Evolutionary conservation across 371 early-diverging fungal genomes (phyloP).

Genomic region (Actinomortierella ambigua): DNA sequence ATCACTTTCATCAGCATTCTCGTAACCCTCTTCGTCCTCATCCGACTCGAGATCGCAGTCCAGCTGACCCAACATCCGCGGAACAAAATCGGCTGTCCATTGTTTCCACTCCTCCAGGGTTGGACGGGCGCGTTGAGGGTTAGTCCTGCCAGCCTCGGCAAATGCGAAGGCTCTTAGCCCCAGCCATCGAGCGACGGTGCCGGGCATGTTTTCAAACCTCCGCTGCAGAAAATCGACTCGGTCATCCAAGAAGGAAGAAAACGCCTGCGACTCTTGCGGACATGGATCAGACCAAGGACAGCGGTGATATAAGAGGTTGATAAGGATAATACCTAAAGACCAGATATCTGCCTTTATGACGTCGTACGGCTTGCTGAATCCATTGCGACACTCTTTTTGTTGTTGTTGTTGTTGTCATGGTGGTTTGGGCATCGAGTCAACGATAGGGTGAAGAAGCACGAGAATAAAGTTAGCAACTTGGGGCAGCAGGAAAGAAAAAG

Average conservation of each 20-base stretch:
- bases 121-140: conserved; percentile 20
- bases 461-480: too few relatives aligned
- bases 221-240: conserved; percentile 56
- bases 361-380: conserved; percentile 53
- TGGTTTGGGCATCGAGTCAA: too few relatives aligned
- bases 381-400: conserved; percentile 68
- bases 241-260: conserved; percentile 59
- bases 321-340: conserved; percentile 68
- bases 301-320: conserved; percentile 66
- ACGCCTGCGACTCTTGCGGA: conserved; percentile 55
- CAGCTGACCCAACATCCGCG: conserved; percentile 37
- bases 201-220: conserved; percentile 54
- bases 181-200: conserved; percentile 60
- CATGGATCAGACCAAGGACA: conserved; percentile 72
- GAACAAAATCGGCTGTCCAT: conserved; percentile 46
- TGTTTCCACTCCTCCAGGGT: conserved; percentile 43
- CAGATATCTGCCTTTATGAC: conserved; percentile 63
- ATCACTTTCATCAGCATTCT: conserved; percentile 3
- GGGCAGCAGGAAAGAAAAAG: too few relatives aligned
- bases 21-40: conserved; percentile 8
- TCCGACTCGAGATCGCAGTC: conserved; percentile 2
- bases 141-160: conserved; percentile 38
- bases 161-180: conserved; percentile 60
- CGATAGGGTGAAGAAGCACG: too few relatives aligned
- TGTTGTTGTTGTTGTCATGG: too few relatives aligned